A percentile compares a stretch with the other conserved stretches of the same genome.
These are phyloP conservation scores for Pichia occidentalis DNA, from an alignment of 805 yeast genomes.

Conservation along the genomic window DNA sequence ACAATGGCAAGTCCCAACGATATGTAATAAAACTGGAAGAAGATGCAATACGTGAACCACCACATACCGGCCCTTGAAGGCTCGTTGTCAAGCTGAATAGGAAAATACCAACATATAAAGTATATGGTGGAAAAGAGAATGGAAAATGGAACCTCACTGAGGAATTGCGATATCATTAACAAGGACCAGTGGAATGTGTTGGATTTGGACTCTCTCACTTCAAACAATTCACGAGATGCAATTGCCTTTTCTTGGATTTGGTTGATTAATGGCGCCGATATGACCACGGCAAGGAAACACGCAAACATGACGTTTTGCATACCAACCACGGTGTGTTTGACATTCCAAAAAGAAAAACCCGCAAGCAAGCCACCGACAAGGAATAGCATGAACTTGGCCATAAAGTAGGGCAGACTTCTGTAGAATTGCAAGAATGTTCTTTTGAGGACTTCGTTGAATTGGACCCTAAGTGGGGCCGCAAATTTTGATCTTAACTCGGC, in stretches of 20 bases:
- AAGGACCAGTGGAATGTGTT: conserved; percentile 69
- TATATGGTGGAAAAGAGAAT: conserved; percentile 43
- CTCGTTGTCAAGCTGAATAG: conserved; percentile 30
- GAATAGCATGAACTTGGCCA: conserved; percentile 40
- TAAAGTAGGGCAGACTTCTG: conserved; percentile 43
- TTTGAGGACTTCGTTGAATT: conserved; percentile 30
- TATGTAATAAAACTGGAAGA: conserved; percentile 39
- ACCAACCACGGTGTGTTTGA: conserved; percentile 45
- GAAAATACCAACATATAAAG: conserved; percentile 33
- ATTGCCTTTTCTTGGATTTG: conserved; percentile 58
- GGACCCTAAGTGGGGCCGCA: conserved; percentile 41
- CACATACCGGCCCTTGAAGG: conserved; percentile 43
- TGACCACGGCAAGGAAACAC: conserved; percentile 46
- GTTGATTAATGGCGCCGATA: conserved; percentile 53
- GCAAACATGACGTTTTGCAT: conserved; percentile 53
- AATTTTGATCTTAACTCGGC: conserved; percentile 21
- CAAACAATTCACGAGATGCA: conserved; percentile 52
- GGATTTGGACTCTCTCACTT: conserved; percentile 62
- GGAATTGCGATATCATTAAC: conserved; percentile 45
- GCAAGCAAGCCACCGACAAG: conserved; percentile 39
- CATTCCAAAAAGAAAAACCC: too few species aligned
- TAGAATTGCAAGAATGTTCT: conserved; percentile 38
- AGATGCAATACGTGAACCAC: conserved; percentile 28
- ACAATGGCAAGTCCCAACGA: conserved; percentile 48
- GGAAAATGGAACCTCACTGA: conserved; percentile 60